These are phyloP conservation scores for Xylaria nigripes DNA, from an alignment of 495 filamentous ascomycete genomes.

Conservation along the genomic window DNA sequence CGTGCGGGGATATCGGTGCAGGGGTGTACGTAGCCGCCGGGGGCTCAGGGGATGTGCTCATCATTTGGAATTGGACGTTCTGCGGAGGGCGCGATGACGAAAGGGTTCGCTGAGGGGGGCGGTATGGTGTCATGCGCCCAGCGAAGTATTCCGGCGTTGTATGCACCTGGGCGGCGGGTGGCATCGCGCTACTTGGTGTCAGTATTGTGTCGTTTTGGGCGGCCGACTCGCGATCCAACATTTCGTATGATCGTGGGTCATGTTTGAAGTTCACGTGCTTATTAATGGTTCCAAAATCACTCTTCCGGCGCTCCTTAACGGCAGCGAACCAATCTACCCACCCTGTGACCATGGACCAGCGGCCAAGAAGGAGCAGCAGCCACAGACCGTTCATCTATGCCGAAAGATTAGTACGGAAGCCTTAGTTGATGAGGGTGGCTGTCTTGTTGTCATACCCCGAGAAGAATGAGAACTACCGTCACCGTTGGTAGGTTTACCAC, in stretches of 20 bases:
- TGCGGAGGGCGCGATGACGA: slow-evolving; percentile 39
- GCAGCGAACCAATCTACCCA: slow-evolving; percentile 58
- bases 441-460: slow-evolving; percentile 51
- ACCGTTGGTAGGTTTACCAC: slow-evolving; percentile 69
- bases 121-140: slow-evolving; percentile 37
- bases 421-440: neutral
- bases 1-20: slow-evolving; percentile 12
- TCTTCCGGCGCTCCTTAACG: slow-evolving; percentile 34
- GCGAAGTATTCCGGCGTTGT: slow-evolving; percentile 41
- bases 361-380: slow-evolving; percentile 70
- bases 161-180: slow-evolving; percentile 27
- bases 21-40: slow-evolving; percentile 11
- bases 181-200: slow-evolving; percentile 39
- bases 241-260: slow-evolving; percentile 71
- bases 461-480: slow-evolving; percentile 69
- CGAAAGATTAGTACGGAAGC: neutral
- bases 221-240: slow-evolving; percentile 55
- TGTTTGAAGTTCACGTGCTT: slow-evolving; percentile 55
- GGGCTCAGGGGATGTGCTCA: slow-evolving; percentile 19
- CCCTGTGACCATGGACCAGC: slow-evolving; percentile 71
- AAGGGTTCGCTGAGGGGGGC: slow-evolving; percentile 38
- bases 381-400: slow-evolving; percentile 72
- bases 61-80: slow-evolving; percentile 32
- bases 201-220: slow-evolving; percentile 34
- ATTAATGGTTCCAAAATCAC: slow-evolving; percentile 85